Evolutionary conservation across 495 filamentous ascomycete species (phyloP), one percentile per base, ranked within the genome.

Genomic region (Durotheca rogersii): DNA sequence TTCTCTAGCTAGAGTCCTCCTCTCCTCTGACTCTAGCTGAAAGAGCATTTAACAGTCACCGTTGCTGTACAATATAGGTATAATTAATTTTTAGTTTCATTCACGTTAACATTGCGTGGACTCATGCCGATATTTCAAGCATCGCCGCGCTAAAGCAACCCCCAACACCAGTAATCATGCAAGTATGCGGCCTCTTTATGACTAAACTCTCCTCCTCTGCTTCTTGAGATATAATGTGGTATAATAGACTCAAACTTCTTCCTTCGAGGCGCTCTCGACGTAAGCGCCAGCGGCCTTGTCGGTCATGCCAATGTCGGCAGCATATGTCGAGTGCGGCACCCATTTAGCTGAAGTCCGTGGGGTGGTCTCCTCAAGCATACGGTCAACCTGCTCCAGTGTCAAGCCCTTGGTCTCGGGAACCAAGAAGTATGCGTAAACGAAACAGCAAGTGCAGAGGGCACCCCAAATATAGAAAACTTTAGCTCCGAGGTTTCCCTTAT

Each of bases 391-490:
- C 73, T 94, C 89, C 36, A 93, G 86, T 12, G 86, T 84, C 14
- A 94, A 76, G 51, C 88, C 88, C 81, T 90, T 92, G 67, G 88
- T 91, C 78, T 91, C 88, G 41, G 85, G 85, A 34, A 93, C 78
- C 32, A 91, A 76, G 79, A 88, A 85, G 78, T 85, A 91, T 41
- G 85, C 80, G 73, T 83, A 90, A 60, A 88, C 53, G 48, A 87
- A 72, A 56, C 79, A 83, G 48, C 68, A 42, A 30, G 77, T 72
- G 74, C 87, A 90, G 40, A 89, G 82, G 6, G 72, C 72, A 35
- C 85, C 86, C 86, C 86, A 89, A 57, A 88, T 75, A 70, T 87
- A 89, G 76, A 90, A 91, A 58, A 91, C 83, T 55, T 84, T 84
- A 63, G 81, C 74, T 50, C 79, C 79, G 37, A 90, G 72, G 69